Evolutionary conservation across 192 early-diverging fungal genomes (phyloP).

Genomic region (Coemansia sp.): DNA sequence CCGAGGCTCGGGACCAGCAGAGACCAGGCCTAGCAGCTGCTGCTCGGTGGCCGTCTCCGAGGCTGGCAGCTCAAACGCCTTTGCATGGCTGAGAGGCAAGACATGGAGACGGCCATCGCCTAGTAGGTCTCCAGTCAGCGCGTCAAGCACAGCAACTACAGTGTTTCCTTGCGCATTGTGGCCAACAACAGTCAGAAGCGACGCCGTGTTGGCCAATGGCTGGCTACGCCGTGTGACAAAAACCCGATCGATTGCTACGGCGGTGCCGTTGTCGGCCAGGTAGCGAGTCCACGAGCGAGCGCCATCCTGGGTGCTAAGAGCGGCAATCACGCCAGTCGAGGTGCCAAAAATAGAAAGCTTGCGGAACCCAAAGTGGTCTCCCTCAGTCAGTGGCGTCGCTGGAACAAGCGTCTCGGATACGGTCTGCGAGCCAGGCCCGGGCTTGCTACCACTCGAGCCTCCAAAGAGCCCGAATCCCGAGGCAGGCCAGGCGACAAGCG

Average conservation of each 20-base stretch:
- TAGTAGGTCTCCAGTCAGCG: slow-evolving; percentile 27
- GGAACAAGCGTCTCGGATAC: slow-evolving; percentile 4
- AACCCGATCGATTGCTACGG: slow-evolving; percentile 23
- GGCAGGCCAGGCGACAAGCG: slow-evolving; percentile 52
- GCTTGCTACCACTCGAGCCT: slow-evolving; percentile 6
- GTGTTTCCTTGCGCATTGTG: slow-evolving; percentile 20
- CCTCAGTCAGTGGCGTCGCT: slow-evolving; percentile 6
- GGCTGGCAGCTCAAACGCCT: slow-evolving; percentile 61
- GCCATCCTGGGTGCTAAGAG: slow-evolving; percentile 77
- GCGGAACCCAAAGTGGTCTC: slow-evolving; percentile 69
- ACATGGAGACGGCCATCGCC: background rate
- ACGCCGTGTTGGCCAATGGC: slow-evolving; percentile 23
- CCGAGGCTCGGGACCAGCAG: slow-evolving; percentile 12
- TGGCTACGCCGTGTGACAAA: slow-evolving; percentile 32
- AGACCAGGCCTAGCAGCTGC: slow-evolving; percentile 32
- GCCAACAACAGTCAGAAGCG: slow-evolving; percentile 38
- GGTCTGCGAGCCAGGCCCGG: slow-evolving; percentile 3
- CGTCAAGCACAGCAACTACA: slow-evolving; percentile 29
- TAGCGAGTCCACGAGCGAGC: slow-evolving; percentile 74
- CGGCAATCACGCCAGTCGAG: slow-evolving; percentile 74
- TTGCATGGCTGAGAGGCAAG: slow-evolving; percentile 39
- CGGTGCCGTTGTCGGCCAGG: slow-evolving; percentile 26
- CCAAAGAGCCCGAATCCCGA: slow-evolving; percentile 43
- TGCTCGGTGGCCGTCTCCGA: slow-evolving; percentile 35
- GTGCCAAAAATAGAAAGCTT: slow-evolving; percentile 85